phyloP scores from a whole-genome alignment of 176 grass and related monocot species.

The Chrysopogon serrulatus region DNA sequence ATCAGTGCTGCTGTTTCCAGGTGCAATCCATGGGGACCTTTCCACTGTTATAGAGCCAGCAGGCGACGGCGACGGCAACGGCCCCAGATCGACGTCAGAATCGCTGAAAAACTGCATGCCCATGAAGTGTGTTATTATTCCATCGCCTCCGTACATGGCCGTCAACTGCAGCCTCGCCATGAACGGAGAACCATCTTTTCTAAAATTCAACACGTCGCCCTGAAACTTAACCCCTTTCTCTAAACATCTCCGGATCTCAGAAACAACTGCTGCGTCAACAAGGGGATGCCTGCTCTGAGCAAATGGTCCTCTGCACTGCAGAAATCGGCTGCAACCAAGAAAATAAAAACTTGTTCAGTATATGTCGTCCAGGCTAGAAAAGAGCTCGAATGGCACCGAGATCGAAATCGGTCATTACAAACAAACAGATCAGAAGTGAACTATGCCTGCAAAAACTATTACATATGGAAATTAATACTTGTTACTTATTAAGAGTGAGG shows the following conservation, averaged over 20 bases:
- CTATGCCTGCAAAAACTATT: no score
- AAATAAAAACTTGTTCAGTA: background rate
- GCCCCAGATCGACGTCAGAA: conserved; percentile 51
- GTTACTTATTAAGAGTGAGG: no score
- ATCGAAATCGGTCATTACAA: no score
- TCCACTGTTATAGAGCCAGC: conserved; percentile 40
- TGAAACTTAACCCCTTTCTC: conserved; percentile 70
- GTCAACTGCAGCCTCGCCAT: conserved; percentile 58
- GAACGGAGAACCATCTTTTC: conserved; percentile 83
- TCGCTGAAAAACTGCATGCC: conserved; percentile 80
- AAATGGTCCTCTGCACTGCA: conserved; percentile 83
- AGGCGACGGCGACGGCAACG: no score
- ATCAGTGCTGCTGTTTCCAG: no score
- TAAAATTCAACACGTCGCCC: conserved; percentile 89
- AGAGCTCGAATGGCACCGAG: no score
- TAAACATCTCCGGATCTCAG: conserved; percentile 64
- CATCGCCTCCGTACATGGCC: conserved; percentile 76
- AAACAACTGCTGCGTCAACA: conserved; percentile 70
- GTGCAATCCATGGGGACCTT: conserved; percentile 24
- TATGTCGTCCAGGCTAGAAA: no score
- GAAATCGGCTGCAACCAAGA: conserved; percentile 64
- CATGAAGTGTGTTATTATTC: conserved; percentile 75
- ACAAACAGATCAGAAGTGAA: no score
- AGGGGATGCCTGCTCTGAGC: conserved; percentile 74
- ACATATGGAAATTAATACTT: no score